phyloP scores from a whole-genome alignment of 768 basidiomycete genomes.

The Xanthoconium stramineum region DNA sequence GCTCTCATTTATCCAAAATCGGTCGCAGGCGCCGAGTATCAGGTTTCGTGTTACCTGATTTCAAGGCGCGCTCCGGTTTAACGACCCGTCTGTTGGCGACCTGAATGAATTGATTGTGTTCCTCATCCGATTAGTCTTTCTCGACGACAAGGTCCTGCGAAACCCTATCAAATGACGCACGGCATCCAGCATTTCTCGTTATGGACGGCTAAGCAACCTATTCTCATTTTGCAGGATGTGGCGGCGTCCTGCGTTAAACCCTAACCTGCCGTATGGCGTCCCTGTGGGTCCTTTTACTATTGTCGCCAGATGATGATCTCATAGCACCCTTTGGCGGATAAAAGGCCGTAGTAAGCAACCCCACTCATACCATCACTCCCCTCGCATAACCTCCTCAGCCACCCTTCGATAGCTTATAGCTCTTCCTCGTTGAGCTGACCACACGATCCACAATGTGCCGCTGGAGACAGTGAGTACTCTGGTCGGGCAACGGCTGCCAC shows the following conservation, averaged over 20 bases:
- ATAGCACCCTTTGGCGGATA: slow-evolving; percentile 25
- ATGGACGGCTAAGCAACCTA: slow-evolving; percentile 26
- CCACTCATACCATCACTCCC: slow-evolving; percentile 9
- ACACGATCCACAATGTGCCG: slow-evolving; percentile 43
- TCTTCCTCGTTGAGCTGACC: neutral
- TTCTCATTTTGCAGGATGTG: slow-evolving; percentile 26
- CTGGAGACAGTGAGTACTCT: slow-evolving; percentile 47
- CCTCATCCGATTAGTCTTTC: slow-evolving; percentile 36
- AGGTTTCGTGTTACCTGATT: slow-evolving; percentile 24
- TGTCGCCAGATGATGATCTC: slow-evolving; percentile 22
- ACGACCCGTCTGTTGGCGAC: slow-evolving; percentile 14
- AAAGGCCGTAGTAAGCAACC: slow-evolving; percentile 20
- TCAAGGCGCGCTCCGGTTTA: slow-evolving; percentile 16
- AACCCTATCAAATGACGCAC: slow-evolving; percentile 37
- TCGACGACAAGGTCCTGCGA: slow-evolving; percentile 33
- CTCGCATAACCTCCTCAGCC: slow-evolving; percentile 1
- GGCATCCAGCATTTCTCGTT: slow-evolving; percentile 26
- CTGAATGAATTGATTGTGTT: slow-evolving; percentile 16
- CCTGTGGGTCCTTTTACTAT: slow-evolving; percentile 18
- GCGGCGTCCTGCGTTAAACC: slow-evolving; percentile 21
- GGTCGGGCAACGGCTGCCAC: neutral
- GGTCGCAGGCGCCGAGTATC: slow-evolving; percentile 16
- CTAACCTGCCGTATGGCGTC: slow-evolving; percentile 19
- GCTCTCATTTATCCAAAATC: slow-evolving; percentile 31
- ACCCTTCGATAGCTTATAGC: slow-evolving; percentile 2